Evolutionary conservation across 345 rosid species (phyloP).

Genomic region (Melaleuca quinquenervia): DNA sequence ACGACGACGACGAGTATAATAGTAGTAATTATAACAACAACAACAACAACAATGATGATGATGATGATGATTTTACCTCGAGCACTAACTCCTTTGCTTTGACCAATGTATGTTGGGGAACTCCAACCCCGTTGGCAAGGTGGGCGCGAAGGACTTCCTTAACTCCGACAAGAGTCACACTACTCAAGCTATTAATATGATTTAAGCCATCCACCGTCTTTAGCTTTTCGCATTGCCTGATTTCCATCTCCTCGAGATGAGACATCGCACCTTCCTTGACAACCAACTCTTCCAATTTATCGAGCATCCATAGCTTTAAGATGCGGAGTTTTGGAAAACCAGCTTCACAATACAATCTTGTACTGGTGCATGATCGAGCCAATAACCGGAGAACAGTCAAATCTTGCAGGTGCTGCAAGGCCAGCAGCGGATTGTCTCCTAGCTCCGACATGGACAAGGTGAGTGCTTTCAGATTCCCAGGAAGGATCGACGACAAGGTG

Average conservation of each 20-base stretch:
- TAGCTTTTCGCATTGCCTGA: slow-evolving; percentile 12
- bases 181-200: neutral
- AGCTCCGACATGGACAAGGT: slow-evolving; percentile 21
- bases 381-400: slow-evolving; percentile 18
- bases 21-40: neutral
- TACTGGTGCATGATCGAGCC: slow-evolving; percentile 13
- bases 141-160: neutral
- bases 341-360: neutral
- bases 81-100: neutral
- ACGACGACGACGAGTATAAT: too few relatives aligned
- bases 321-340: slow-evolving; percentile 14
- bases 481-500: neutral
- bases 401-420: neutral
- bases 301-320: slow-evolving; percentile 24
- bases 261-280: slow-evolving; percentile 7
- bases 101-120: neutral
- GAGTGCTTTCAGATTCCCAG: slow-evolving; percentile 6
- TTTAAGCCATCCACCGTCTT: neutral
- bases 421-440: slow-evolving; percentile 7
- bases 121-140: neutral
- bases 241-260: slow-evolving; percentile 13
- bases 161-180: neutral
- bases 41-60: too few relatives aligned
- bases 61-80: neutral
- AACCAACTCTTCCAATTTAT: neutral